Evolutionary conservation across 768 basidiomycete genomes (phyloP).

Genomic region (Russula sp.): DNA sequence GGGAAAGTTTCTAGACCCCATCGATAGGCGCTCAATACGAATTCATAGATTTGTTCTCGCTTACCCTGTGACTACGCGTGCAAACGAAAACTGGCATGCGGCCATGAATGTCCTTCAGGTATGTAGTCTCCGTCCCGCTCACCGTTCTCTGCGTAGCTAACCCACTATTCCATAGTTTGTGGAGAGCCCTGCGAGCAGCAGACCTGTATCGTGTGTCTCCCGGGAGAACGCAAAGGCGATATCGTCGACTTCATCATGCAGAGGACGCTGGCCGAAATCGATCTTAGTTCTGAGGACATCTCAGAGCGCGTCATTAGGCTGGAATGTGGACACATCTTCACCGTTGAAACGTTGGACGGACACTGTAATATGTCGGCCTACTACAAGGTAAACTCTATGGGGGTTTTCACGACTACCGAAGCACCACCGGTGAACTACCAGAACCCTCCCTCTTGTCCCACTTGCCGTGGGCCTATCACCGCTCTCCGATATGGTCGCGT

Average conservation of each 20-base stretch:
- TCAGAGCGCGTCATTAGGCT: conserved; percentile 29
- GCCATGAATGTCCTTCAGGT: conserved; percentile 37
- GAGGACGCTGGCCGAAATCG: conserved; percentile 28
- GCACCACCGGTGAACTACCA: conserved; percentile 30
- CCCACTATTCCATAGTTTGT: conserved; percentile 29
- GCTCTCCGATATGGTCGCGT: conserved; percentile 34
- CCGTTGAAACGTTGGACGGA: conserved; percentile 37
- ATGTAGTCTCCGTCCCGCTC: background rate
- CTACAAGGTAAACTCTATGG: conserved; percentile 29
- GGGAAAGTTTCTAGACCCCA: background rate
- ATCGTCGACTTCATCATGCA: conserved; percentile 37
- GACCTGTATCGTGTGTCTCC: conserved; percentile 31
- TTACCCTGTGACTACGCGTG: conserved; percentile 36
- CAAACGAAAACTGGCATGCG: conserved; percentile 30
- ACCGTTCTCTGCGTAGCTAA: background rate
- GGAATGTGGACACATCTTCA: conserved; percentile 37
- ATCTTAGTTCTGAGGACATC: conserved; percentile 28
- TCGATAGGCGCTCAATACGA: background rate
- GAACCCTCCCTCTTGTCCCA: conserved; percentile 32
- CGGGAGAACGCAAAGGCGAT: conserved; percentile 24
- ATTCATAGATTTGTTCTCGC: conserved; percentile 32
- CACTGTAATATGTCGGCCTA: conserved; percentile 30
- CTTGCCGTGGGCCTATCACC: conserved; percentile 33
- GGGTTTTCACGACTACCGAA: conserved; percentile 25
- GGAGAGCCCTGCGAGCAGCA: conserved; percentile 35